Conservation (phyloP, 2,329 filamentous ascomycete genomes). For the Trichoderma lentiforme region DNA sequence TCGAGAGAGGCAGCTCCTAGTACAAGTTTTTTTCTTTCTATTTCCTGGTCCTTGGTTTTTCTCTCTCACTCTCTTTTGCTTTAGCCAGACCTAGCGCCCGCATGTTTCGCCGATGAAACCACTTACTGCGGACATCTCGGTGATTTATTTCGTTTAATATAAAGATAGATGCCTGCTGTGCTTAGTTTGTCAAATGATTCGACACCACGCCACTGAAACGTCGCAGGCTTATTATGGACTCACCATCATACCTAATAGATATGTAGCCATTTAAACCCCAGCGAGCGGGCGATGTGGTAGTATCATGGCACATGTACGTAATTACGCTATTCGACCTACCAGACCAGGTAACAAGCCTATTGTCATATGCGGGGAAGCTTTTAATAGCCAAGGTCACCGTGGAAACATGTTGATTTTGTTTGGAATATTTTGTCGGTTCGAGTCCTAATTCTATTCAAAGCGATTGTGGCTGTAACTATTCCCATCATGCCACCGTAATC, state of each 20-base stretch:
- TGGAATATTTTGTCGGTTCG: neutral
- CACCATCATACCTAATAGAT: neutral
- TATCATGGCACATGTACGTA: neutral
- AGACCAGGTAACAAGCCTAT: neutral
- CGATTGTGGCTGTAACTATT: neutral
- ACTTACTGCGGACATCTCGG: neutral
- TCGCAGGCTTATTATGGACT: neutral
- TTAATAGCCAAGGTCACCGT: neutral
- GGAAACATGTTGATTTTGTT: neutral
- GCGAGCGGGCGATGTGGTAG: neutral
- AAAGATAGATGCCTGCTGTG: neutral
- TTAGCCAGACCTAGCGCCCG: neutral
- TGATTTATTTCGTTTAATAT: neutral
- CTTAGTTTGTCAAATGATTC: neutral
- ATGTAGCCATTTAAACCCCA: neutral
- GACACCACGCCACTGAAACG: neutral
- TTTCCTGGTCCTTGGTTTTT: neutral
- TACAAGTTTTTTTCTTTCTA: neutral
- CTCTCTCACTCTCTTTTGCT: no score
- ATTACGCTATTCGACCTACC: neutral
- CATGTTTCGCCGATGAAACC: slow-evolving; percentile 5
- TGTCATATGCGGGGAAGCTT: neutral
- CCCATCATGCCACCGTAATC: neutral
- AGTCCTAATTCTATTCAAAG: neutral
- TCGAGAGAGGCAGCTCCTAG: slow-evolving; percentile 6